Conservation (phyloP, 2,329 filamentous ascomycete genomes). For the Microcyclosporella mali region DNA sequence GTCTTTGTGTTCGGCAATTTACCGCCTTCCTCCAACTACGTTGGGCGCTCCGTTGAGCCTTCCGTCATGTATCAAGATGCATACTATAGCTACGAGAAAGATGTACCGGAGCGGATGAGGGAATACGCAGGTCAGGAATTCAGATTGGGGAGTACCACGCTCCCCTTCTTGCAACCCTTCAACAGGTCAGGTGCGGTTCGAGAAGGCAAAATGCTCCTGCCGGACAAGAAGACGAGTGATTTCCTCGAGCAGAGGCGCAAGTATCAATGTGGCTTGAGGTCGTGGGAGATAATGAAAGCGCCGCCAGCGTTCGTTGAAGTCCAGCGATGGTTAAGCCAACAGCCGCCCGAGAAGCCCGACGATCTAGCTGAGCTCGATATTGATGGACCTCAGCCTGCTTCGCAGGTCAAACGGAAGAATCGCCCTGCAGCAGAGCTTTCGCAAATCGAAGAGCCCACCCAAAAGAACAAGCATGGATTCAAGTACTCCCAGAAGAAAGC, state of each 20-base stretch:
- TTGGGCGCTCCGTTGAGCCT: slow-evolving; percentile 56
- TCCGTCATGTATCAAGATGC: slow-evolving; percentile 76
- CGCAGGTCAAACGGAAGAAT: slow-evolving; percentile 32
- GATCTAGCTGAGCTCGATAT: slow-evolving; percentile 20
- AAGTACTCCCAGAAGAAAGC: slow-evolving; percentile 75
- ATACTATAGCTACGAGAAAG: slow-evolving; percentile 75
- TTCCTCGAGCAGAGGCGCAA: slow-evolving; percentile 48
- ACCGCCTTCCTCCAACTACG: slow-evolving; percentile 41
- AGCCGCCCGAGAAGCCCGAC: slow-evolving; percentile 13
- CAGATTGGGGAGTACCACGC: slow-evolving; percentile 63
- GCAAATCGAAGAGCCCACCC: slow-evolving; percentile 84
- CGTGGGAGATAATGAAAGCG: slow-evolving; percentile 68
- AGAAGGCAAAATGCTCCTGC: slow-evolving; percentile 50
- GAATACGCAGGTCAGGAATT: slow-evolving; percentile 90
- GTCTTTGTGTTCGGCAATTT: slow-evolving; percentile 33
- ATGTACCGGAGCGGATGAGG: slow-evolving; percentile 68
- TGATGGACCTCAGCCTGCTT: slow-evolving; percentile 25
- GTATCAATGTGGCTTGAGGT: slow-evolving; percentile 54
- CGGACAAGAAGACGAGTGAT: slow-evolving; percentile 50
- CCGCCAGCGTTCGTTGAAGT: slow-evolving; percentile 71
- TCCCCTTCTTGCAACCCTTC: slow-evolving; percentile 77
- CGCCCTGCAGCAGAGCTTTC: slow-evolving; percentile 49
- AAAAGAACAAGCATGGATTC: slow-evolving; percentile 72
- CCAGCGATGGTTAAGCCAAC: slow-evolving; percentile 56
- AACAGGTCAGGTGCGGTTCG: slow-evolving; percentile 43